Conservation (phyloP, 108 stramenopile species). For the Fistulifera pelliculosa region DNA sequence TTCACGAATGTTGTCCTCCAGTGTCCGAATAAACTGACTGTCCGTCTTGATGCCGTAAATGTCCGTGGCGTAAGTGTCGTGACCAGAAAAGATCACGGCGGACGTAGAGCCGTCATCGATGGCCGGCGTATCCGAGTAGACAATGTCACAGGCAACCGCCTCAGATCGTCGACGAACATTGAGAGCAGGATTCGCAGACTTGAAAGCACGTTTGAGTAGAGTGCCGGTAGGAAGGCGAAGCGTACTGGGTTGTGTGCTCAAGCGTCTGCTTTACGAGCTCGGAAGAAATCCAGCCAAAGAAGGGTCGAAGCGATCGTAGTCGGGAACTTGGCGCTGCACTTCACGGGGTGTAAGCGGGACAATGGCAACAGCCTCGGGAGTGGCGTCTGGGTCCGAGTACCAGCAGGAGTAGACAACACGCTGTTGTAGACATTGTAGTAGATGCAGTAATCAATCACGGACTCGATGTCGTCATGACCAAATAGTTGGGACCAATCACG, state of each 20-base stretch:
- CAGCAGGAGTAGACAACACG: no score
- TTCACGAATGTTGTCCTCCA: slow-evolving; percentile 21
- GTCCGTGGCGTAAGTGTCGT: slow-evolving; percentile 1
- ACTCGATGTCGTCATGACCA: no score
- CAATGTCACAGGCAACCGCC: slow-evolving; percentile 10
- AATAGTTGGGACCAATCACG: no score
- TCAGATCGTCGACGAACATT: slow-evolving; percentile 10
- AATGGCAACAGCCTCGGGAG: no score
- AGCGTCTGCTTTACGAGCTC: slow-evolving; percentile 1
- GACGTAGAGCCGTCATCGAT: slow-evolving; percentile 2
- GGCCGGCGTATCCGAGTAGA: slow-evolving; percentile 3
- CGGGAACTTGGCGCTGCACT: no score
- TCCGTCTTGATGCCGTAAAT: slow-evolving; percentile 15
- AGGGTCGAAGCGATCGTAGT: background rate
- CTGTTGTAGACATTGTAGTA: no score
- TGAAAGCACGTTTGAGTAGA: slow-evolving; percentile 6
- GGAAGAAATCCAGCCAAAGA: slow-evolving; percentile 8
- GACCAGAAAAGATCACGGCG: slow-evolving; percentile 15
- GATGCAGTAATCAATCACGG: no score
- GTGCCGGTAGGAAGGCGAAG: slow-evolving; percentile 1
- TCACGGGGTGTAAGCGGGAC: no score
- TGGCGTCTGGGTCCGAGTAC: no score
- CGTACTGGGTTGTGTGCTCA: background rate
- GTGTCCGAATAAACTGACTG: slow-evolving; percentile 10
- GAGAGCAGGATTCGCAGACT: no score